Conservation (phyloP, 441 rosid species). For the Erysimum pusillum region DNA sequence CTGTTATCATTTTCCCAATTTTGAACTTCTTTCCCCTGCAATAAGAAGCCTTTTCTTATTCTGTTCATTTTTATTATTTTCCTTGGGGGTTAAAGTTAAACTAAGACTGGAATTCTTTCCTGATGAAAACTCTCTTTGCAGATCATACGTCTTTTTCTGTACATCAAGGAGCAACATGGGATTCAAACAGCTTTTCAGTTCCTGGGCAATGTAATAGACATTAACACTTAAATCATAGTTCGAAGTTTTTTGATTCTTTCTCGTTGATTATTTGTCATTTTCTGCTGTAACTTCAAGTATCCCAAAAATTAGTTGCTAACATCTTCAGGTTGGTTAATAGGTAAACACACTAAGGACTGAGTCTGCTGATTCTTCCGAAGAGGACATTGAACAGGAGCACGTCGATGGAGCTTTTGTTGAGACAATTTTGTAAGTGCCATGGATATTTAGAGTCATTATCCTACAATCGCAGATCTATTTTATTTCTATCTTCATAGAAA, state of each 20-base stretch:
- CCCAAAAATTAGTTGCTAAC: conserved; percentile 29
- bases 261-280: conserved; percentile 13
- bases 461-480: conserved; percentile 17
- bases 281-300: conserved; percentile 21
- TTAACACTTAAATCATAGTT: conserved; percentile 35
- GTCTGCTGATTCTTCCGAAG: conserved; percentile 69
- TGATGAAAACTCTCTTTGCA: conserved; percentile 56
- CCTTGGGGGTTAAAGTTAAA: conserved; percentile 35
- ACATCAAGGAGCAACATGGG: conserved; percentile 89
- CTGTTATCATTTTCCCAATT: conserved; percentile 16
- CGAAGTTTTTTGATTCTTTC: conserved; percentile 11
- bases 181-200: conserved; percentile 86
- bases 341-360: conserved; percentile 73
- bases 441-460: conserved; percentile 32
- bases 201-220: conserved; percentile 79
- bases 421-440: conserved; percentile 76
- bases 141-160: conserved; percentile 89
- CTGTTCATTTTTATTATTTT: conserved; percentile 5
- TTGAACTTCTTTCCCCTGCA: not conserved
- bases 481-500: conserved; percentile 27
- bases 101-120: conserved; percentile 25
- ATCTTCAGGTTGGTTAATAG: conserved; percentile 55
- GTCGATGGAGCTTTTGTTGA: conserved; percentile 97
- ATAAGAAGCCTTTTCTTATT: conserved; percentile 27
- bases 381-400: conserved; percentile 82